Evolutionary conservation across 306 rosid species (phyloP).

Genomic region (Betula pendula): DNA sequence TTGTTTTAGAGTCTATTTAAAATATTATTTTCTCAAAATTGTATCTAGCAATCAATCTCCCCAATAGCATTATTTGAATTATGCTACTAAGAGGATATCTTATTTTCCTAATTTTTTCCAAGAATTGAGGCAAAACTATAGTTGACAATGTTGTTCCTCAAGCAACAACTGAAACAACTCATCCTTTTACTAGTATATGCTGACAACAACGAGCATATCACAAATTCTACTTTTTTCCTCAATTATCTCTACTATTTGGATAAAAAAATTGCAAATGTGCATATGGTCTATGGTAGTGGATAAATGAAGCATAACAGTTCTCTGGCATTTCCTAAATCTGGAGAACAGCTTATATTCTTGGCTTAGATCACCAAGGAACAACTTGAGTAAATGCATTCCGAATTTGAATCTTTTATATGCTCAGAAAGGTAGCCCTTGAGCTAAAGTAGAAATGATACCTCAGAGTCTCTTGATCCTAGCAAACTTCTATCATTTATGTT

Average conservation of each 20-base stretch:
- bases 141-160: too few species aligned
- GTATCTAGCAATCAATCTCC: background rate
- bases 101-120: background rate
- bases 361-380: conserved; percentile 1
- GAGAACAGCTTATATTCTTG: background rate
- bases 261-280: background rate
- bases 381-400: background rate
- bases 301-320: background rate
- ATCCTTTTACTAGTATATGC: background rate
- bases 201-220: background rate
- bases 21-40: background rate
- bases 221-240: background rate
- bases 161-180: background rate
- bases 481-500: conserved; percentile 96
- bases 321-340: background rate
- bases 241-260: background rate
- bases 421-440: background rate
- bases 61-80: background rate
- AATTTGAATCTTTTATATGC: background rate
- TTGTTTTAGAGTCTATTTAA: background rate
- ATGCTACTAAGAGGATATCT: background rate
- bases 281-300: background rate
- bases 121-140: background rate
- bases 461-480: conserved; percentile 96
- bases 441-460: conserved; percentile 49